Percentiles rank a stretch among this genome's conserved stretches.
These are phyloP conservation scores for Diaporthe citriasiana DNA, from an alignment of 2,329 filamentous ascomycete genomes.

Conservation along the genomic window DNA sequence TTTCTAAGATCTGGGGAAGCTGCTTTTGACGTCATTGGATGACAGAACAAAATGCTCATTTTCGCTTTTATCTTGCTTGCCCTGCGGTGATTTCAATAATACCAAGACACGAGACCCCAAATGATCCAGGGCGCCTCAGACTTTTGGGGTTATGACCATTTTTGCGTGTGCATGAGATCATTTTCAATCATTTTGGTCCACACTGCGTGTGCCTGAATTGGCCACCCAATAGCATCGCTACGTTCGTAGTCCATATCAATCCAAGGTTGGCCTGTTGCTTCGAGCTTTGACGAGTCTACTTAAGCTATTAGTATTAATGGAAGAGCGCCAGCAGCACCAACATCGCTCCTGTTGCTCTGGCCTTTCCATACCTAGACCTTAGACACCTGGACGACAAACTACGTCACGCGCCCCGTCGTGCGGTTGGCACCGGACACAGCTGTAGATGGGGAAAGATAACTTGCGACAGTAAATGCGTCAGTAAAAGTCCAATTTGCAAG, in stretches of 20 bases:
- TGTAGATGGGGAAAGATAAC: background rate
- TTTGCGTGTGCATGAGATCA: background rate
- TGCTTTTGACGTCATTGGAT: constrained; percentile 30
- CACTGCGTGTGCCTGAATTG: background rate
- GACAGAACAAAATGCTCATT: background rate
- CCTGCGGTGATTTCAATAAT: background rate
- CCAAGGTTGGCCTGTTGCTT: background rate
- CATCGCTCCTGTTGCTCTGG: background rate
- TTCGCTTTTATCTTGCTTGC: background rate
- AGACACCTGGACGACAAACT: background rate
- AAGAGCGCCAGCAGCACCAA: background rate
- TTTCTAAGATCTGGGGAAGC: background rate
- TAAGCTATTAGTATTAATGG: background rate
- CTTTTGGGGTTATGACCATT: background rate
- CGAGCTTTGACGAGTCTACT: background rate
- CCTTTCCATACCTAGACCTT: background rate
- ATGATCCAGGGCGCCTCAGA: background rate
- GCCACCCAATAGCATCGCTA: background rate
- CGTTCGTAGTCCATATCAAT: background rate
- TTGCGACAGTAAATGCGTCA: background rate
- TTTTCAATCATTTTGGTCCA: background rate
- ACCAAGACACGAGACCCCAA: background rate
- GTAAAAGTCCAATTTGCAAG: background rate
- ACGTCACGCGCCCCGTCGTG: background rate
- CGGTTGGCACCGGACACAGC: too few relatives aligned